Percentiles rank a stretch among this genome's conserved stretches.
These are phyloP conservation scores for Quercus glauca DNA, from an alignment of 306 rosid species.

Conservation along the genomic window DNA sequence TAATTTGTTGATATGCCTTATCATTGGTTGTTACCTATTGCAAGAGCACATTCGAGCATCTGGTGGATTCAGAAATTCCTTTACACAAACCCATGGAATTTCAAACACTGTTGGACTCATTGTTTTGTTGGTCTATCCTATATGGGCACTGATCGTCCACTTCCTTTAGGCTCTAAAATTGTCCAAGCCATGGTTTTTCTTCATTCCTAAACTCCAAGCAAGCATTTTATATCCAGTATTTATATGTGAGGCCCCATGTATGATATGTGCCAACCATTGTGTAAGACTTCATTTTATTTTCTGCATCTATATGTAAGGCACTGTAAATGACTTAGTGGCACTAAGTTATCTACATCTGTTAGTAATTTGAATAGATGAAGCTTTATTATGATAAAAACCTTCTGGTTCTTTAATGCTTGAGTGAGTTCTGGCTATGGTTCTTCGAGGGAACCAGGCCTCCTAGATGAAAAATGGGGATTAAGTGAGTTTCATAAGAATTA, in stretches of 20 bases:
- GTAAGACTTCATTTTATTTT: too few relatives aligned
- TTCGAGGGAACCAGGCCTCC: too few relatives aligned
- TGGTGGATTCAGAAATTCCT: slow-evolving; percentile 86
- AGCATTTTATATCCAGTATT: background rate
- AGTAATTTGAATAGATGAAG: background rate
- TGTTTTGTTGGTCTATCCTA: slow-evolving; percentile 65
- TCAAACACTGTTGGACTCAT: slow-evolving; percentile 82
- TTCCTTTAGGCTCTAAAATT: slow-evolving; percentile 19
- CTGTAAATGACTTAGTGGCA: too few relatives aligned
- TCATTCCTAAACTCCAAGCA: background rate
- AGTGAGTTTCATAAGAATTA: too few relatives aligned
- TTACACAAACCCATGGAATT: slow-evolving; percentile 76
- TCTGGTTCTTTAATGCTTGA: too few relatives aligned
- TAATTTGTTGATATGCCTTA: slow-evolving; percentile 54
- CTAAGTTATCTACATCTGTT: too few relatives aligned
- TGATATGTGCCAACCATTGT: background rate
- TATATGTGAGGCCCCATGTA: background rate
- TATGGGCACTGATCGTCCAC: slow-evolving; percentile 59
- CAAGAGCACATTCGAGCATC: slow-evolving; percentile 91
- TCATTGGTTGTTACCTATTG: slow-evolving; percentile 73
- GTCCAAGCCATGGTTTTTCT: background rate
- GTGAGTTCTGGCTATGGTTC: too few relatives aligned
- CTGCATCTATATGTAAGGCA: too few relatives aligned
- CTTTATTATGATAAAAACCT: background rate
- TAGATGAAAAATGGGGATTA: too few relatives aligned